Percentiles rank a stretch among this genome's conserved stretches.
Conservation (phyloP, 148 eudicot genomes). For the Suaeda aralocaspica region DNA sequence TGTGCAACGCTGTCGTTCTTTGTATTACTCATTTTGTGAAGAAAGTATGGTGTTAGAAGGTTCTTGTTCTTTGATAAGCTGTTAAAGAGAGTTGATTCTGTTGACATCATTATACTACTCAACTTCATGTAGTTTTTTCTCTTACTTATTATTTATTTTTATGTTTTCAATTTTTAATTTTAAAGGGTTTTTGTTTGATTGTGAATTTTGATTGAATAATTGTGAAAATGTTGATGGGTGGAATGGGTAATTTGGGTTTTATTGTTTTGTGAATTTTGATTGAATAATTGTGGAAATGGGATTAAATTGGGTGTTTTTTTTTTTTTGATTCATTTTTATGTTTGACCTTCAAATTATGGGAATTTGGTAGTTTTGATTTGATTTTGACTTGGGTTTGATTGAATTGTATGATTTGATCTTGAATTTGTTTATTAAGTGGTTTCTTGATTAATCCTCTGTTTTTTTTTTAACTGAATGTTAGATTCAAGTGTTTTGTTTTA, state of each 20-base stretch:
- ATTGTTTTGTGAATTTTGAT: background rate
- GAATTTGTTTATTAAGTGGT: background rate
- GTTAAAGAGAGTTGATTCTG: slow-evolving; percentile 84
- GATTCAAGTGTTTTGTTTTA: background rate
- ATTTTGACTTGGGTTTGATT: no score
- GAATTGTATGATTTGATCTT: background rate
- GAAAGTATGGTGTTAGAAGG: slow-evolving; percentile 62
- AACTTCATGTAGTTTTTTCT: slow-evolving; percentile 62
- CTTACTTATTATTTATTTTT: background rate
- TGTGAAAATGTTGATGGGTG: no score
- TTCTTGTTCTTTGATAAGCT: slow-evolving; percentile 81
- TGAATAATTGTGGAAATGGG: background rate
- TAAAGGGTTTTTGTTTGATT: background rate
- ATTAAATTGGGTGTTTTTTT: background rate
- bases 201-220: no score
- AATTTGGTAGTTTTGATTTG: background rate
- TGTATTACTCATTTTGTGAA: slow-evolving; percentile 54
- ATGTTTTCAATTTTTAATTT: background rate
- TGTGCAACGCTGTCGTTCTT: slow-evolving; percentile 64
- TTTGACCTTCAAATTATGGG: background rate
- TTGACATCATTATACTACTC: slow-evolving; percentile 57
- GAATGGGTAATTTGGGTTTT: background rate
- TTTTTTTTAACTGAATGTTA: background rate
- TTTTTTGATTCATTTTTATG: background rate
- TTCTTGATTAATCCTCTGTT: background rate